Conservation (phyloP, 305 asterid genomes). For the Solanum hybrid region DNA sequence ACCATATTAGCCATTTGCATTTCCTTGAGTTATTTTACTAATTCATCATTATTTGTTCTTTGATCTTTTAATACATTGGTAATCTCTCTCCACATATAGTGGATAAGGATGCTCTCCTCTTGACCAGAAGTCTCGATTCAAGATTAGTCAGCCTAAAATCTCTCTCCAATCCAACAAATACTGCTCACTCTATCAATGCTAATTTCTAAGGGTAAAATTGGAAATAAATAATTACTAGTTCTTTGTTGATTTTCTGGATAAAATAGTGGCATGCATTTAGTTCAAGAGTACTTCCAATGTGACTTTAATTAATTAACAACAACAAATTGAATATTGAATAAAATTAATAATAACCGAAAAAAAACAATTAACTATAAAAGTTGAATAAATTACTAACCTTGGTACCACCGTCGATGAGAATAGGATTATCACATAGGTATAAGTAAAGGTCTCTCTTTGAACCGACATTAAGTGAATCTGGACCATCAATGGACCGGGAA, state of each 20-base stretch:
- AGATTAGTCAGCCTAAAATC: background rate
- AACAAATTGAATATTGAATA: background rate
- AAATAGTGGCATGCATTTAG: background rate
- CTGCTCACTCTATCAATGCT: background rate
- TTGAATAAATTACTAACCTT: slow-evolving; percentile 30
- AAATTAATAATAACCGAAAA: background rate
- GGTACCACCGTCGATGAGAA: slow-evolving; percentile 46
- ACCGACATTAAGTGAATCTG: slow-evolving; percentile 16
- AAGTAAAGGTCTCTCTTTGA: slow-evolving; percentile 57
- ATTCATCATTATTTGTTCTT: background rate
- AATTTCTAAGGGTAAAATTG: background rate
- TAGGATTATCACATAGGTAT: slow-evolving; percentile 45
- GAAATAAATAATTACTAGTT: background rate
- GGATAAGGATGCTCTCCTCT: background rate
- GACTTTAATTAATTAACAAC: background rate
- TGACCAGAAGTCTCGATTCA: no score
- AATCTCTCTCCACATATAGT: background rate
- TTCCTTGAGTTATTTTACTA: background rate
- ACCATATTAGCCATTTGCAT: background rate
- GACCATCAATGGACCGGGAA: slow-evolving; percentile 23
- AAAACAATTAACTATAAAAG: background rate
- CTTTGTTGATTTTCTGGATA: background rate
- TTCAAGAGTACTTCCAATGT: background rate
- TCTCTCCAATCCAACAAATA: background rate
- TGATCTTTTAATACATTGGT: background rate